Evolutionary conservation across 2,329 filamentous ascomycete genomes (phyloP).

Genomic region (Colletotrichum sp.): DNA sequence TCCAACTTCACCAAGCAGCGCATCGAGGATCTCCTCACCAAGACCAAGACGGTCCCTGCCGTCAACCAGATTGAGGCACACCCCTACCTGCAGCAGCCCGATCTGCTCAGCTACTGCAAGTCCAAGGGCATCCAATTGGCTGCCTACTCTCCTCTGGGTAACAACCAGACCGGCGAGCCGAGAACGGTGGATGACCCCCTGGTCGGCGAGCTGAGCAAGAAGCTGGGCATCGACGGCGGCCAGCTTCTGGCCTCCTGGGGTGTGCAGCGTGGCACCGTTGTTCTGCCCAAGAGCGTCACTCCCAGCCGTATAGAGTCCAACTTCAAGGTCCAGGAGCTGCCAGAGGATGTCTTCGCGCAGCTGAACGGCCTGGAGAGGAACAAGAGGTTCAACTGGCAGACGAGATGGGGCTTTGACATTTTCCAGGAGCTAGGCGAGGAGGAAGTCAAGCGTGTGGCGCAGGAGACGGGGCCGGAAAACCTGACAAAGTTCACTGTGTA

Average conservation of each 20-base stretch:
- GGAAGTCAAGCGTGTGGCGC: constrained; percentile 35
- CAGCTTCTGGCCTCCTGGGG: constrained; percentile 62
- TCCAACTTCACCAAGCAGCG: constrained; percentile 53
- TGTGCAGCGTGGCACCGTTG: constrained; percentile 67
- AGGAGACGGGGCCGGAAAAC: constrained; percentile 38
- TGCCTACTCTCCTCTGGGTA: constrained; percentile 70
- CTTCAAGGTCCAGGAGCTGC: constrained; percentile 44
- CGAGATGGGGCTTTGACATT: constrained; percentile 48
- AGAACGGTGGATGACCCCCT: constrained; percentile 54
- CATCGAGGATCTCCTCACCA: constrained; percentile 47
- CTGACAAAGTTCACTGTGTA: constrained; percentile 36
- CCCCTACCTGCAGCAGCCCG: constrained; percentile 68
- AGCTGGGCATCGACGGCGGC: constrained; percentile 43
- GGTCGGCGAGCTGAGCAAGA: constrained; percentile 51
- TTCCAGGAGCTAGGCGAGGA: constrained; percentile 47
- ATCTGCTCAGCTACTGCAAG: constrained; percentile 61
- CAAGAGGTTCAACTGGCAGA: constrained; percentile 48
- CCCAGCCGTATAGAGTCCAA: constrained; percentile 72
- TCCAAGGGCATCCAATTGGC: constrained; percentile 64
- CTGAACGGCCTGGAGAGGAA: constrained; percentile 44
- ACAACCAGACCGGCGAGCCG: constrained; percentile 50
- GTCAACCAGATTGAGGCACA: constrained; percentile 75
- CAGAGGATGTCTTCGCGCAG: constrained; percentile 38
- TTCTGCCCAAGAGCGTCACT: constrained; percentile 74
- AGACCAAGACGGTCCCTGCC: constrained; percentile 61